Evolutionary conservation across 805 yeast genomes (phyloP), one percentile per base, ranked within the genome.

Genomic region (Lachancea fermentati): DNA sequence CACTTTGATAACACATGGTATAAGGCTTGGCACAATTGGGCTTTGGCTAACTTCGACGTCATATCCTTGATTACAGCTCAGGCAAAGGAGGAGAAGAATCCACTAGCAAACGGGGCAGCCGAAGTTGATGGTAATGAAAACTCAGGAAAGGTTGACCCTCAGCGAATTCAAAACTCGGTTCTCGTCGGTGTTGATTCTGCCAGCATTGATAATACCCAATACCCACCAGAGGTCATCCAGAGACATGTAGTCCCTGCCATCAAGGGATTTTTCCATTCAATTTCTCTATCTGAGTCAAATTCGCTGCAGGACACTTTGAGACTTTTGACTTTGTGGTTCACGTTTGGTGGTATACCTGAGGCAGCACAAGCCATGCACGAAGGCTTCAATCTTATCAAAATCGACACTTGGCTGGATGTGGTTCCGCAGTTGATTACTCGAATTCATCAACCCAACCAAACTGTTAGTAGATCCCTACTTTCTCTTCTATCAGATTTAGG

Each of bases 21-120:
- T 56, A 93, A 94, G 57, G 98, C 97, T 13, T 94, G 98, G 98
- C 99, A 93, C 60, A 91, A 88, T 57, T 93, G 99, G 99, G 98
- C 98, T 0, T 69, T 94, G 56, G 97, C 97, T 1, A 93, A 94
- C 62, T 93, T 89, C 58, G 97, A 93, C 58, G 97, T 91, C 1
- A 83, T 91, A 15, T 83, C 96, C 0, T 69, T 82, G 19, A 66
- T 72, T 19, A 63, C 70, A 0, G 56, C 68, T 7, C 45, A 51
- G 11, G 29, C 46, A 3, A 45, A 41, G 29, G 52, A 28, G 44
- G 58, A 45, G 26, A 55, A 58, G 65, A 28, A 67, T 60, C 41
- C 60, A 52, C 39, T 51, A 14, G 41, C 34, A n/a, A 34, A 39
- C 19, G 44, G 42, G 24, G 6, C 49, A 14, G 14, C 30, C 48